phyloP scores from a whole-genome alignment of 164 flowering plant species.

The Houttuynia cordata region DNA sequence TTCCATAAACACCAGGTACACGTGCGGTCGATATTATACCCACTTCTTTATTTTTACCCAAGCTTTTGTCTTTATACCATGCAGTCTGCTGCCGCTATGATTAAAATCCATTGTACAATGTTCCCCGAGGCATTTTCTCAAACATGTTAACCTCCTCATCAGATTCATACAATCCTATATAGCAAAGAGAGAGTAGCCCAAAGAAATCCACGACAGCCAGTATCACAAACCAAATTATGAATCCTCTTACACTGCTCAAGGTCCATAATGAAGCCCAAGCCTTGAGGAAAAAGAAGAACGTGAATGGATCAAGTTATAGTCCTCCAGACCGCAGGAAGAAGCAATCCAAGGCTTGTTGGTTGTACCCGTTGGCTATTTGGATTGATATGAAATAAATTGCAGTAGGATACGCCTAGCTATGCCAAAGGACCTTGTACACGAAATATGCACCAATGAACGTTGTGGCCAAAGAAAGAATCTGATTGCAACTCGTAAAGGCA shows the following conservation, averaged over 20 bases:
- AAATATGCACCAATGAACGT: no score
- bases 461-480: no score
- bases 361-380: slow-evolving; percentile 18
- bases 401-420: no score
- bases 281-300: slow-evolving; percentile 18
- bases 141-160: slow-evolving; percentile 11
- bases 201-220: slow-evolving; percentile 16
- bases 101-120: slow-evolving; percentile 20
- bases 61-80: slow-evolving; percentile 15
- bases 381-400: no score
- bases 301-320: slow-evolving; percentile 17
- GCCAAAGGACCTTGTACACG: no score
- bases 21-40: no score
- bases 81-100: slow-evolving; percentile 11
- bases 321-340: slow-evolving; percentile 11
- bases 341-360: slow-evolving; percentile 16
- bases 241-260: slow-evolving; percentile 11
- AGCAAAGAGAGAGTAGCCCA: slow-evolving; percentile 15
- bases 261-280: slow-evolving; percentile 15
- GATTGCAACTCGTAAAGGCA: no score
- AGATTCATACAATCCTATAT: slow-evolving; percentile 16
- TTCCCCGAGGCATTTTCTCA: slow-evolving; percentile 19
- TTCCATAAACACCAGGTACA: slow-evolving; percentile 11
- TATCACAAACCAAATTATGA: slow-evolving; percentile 7
- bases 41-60: slow-evolving; percentile 11